Evolutionary conservation across 2,329 filamentous ascomycete species (phyloP), one percentile per base, ranked within the genome.

Genomic region (Penicillium sp.): DNA sequence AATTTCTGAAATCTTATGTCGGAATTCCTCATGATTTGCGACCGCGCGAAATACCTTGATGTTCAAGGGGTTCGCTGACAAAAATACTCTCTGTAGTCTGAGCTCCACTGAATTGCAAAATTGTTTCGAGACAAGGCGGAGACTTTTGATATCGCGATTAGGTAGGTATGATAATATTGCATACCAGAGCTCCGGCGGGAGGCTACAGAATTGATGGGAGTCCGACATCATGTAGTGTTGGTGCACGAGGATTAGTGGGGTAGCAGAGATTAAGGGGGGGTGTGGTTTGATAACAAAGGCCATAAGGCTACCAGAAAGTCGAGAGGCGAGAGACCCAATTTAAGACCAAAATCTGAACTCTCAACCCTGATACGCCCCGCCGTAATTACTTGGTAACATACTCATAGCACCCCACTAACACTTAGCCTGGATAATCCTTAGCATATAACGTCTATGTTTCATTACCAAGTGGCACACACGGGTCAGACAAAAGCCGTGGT

Each of bases 21-120:
- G 67, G 39, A 71, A 69, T 1, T 36, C 48, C 2, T 69, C 63
- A 51, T 77, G 67, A 10, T 68, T 55, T 6, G 75, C 67, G 37
- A 78, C 59, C 4, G 63, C 61, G 2, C 63, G 60, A 23, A 74
- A 66, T 4, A 73, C 72, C 2, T 67, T 42, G 6, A 78, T 56
- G 44, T 77, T 71, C 17, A 63, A 63, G 3, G 67, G 67, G 43
- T 72, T 76, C 2, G 75, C 65, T 6, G 71, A 75, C 7, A 78
- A 52, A 43, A 73, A 78, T 3, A 74, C 68, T n/a, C 70, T 66
- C 27, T 65, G 48, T n/a, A 75, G 59, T 17, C 64, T 63, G 9
- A 75, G 54, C 13, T 26, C 13, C n/a, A 40, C 23, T 17, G 21
- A 9, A 18, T 40, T 7, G 10, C 23, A 26, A 2, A 40, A 40